Evolutionary conservation across 352 stramenopile species (phyloP), one percentile per base, ranked within the genome.

Genomic region (Phytopythium cucurbitacearum): DNA sequence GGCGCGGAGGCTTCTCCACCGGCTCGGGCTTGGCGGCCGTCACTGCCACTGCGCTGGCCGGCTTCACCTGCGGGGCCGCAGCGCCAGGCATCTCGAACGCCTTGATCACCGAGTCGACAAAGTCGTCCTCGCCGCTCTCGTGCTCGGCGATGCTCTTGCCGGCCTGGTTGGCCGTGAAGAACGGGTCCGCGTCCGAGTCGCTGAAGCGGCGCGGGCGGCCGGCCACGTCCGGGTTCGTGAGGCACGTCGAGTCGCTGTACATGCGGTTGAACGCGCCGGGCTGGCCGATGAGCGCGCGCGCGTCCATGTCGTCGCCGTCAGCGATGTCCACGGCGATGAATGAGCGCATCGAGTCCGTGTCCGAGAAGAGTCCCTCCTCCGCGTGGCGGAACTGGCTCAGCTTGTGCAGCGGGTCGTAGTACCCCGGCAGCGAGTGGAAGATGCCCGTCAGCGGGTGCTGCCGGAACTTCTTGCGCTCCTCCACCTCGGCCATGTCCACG

Each of bases 391-490:
- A 88, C 49, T 89, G 65, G 40, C 76, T 81, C 7, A 94, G 61
- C 10, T 84, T 85, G 60, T 93, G 82, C 40, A 94, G 63, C 42
- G 85, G 85, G 52, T 94, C 85, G 48, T 95, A 95, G 61, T 94
- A 94, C 1, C 84, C 83, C 4, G 85, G 85, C 0, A 95, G 64
- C 33, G 79, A 87, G 61, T 95, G 85, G 67, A 95, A 95, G 32
- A 87, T 92, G 52, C 85, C 85, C 36, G 85, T 94, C 11, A 94
- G 76, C 52, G 85, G 85, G 60, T 95, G 76, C 57, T 95, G 82
- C 8, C 85, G 84, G 38, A 90, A 91, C 57, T 93, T 94, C 65
- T 95, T 95, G 55, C 82, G 84, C 63, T 95, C 82, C 61, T 95
- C 84, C 9, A 94, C 76, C 63, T 95, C 85, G 44, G 78, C 83